A percentile compares a stretch with the other conserved stretches of the same genome.
Evolutionary conservation across 176 grass and related monocot species (phyloP).

Genomic region (Calamus simplicifolius): DNA sequence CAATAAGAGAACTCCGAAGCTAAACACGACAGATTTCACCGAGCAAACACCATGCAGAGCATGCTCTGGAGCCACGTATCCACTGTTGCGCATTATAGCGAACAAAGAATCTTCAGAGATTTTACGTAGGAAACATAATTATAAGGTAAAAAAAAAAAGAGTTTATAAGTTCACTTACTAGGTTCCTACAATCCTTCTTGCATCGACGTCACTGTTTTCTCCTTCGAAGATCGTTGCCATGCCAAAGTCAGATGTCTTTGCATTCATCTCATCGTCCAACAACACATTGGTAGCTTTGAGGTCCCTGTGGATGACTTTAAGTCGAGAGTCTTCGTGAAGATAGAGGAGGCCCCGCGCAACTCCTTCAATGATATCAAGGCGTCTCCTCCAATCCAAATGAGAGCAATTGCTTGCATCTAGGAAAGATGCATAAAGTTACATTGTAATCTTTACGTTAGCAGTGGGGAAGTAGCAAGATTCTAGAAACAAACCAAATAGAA

Average conservation of each 20-base stretch:
- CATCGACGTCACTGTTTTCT: neutral
- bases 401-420: no score
- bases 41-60: conserved; percentile 1
- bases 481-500: conserved; percentile 2
- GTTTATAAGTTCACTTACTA: neutral
- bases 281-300: conserved; percentile 9
- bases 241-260: conserved; percentile 12
- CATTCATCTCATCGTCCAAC: neutral
- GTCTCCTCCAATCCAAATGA: neutral
- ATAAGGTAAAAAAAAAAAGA: no score
- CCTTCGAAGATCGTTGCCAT: neutral
- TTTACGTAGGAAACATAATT: no score
- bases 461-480: no score
- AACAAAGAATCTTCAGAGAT: no score
- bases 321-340: conserved; percentile 3
- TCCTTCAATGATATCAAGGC: neutral
- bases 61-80: conserved; percentile 16
- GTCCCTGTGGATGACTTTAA: conserved; percentile 13
- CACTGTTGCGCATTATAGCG: neutral
- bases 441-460: no score
- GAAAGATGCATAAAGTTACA: no score
- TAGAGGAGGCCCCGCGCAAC: conserved; percentile 11
- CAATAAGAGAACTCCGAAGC: conserved; percentile 13
- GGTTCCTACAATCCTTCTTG: conserved; percentile 4
- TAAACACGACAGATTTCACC: conserved; percentile 15